Evolutionary conservation across 139 green algal species (phyloP).

Genomic region (Picochlorum sp.): DNA sequence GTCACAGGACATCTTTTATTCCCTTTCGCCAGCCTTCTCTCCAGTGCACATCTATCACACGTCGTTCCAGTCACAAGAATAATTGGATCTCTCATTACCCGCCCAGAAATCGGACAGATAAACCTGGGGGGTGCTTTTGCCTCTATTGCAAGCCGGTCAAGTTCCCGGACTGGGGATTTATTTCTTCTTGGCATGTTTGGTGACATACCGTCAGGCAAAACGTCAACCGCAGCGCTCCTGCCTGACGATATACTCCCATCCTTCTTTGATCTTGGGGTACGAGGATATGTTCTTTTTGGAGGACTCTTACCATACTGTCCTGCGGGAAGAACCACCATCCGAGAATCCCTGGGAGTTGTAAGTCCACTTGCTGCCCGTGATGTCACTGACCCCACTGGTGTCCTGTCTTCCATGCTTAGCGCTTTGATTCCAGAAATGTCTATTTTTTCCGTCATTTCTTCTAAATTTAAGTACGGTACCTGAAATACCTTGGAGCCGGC

Average conservation of each 20-base stretch:
- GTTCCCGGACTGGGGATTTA: neutral
- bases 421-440: too few relatives aligned
- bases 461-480: too few relatives aligned
- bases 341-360: too few relatives aligned
- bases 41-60: constrained; percentile 33
- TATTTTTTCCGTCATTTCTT: too few relatives aligned
- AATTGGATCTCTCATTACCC: constrained; percentile 49
- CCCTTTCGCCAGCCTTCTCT: constrained; percentile 33
- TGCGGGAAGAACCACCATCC: neutral
- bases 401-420: too few relatives aligned
- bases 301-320: neutral
- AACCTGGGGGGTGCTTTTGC: constrained; percentile 40
- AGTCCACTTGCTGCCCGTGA: too few relatives aligned
- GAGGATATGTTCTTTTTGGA: neutral
- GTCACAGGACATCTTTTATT: constrained; percentile 34
- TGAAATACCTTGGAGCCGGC: too few relatives aligned
- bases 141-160: constrained; percentile 6
- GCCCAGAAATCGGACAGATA: constrained; percentile 44
- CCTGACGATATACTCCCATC: neutral
- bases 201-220: too few relatives aligned
- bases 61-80: constrained; percentile 36
- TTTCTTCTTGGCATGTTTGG: neutral
- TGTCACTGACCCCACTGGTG: too few relatives aligned
- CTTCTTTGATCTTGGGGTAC: neutral
- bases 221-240: neutral